phyloP scores from a whole-genome alignment of 495 filamentous ascomycete species.

The Penicilliopsis zonata region DNA sequence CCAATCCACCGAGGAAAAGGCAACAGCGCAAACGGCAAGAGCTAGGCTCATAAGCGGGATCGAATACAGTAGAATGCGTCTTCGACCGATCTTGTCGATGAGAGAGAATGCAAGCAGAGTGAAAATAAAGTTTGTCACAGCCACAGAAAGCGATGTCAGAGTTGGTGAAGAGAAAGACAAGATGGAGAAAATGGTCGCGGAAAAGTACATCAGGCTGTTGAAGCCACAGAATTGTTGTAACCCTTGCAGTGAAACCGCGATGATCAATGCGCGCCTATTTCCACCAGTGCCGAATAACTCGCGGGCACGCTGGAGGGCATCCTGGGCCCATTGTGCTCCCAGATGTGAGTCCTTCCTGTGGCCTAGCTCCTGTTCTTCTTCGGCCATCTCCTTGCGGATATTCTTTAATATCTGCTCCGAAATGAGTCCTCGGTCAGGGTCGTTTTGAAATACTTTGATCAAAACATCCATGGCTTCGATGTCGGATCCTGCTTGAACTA shows the following conservation, averaged over 20 bases:
- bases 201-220: slow-evolving; percentile 93
- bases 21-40: slow-evolving; percentile 50
- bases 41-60: slow-evolving; percentile 73
- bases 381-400: slow-evolving; percentile 56
- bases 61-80: slow-evolving; percentile 72
- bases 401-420: slow-evolving; percentile 45
- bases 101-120: slow-evolving; percentile 64
- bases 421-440: slow-evolving; percentile 28
- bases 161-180: slow-evolving; percentile 73
- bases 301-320: slow-evolving; percentile 26
- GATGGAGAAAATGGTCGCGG: slow-evolving; percentile 75
- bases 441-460: slow-evolving; percentile 46
- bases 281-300: slow-evolving; percentile 48
- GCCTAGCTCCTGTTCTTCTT: slow-evolving; percentile 43
- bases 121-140: slow-evolving; percentile 71
- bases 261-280: slow-evolving; percentile 66
- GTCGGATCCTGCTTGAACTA: slow-evolving; percentile 53
- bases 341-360: slow-evolving; percentile 7
- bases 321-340: slow-evolving; percentile 16
- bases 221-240: slow-evolving; percentile 89
- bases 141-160: slow-evolving; percentile 68
- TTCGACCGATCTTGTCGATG: slow-evolving; percentile 72
- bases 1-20: slow-evolving; percentile 47
- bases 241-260: slow-evolving; percentile 76
- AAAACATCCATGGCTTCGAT: slow-evolving; percentile 51